Evolutionary conservation across 1,284 basidiomycete genomes (phyloP).

Genomic region (Ceratobasidium sp.): DNA sequence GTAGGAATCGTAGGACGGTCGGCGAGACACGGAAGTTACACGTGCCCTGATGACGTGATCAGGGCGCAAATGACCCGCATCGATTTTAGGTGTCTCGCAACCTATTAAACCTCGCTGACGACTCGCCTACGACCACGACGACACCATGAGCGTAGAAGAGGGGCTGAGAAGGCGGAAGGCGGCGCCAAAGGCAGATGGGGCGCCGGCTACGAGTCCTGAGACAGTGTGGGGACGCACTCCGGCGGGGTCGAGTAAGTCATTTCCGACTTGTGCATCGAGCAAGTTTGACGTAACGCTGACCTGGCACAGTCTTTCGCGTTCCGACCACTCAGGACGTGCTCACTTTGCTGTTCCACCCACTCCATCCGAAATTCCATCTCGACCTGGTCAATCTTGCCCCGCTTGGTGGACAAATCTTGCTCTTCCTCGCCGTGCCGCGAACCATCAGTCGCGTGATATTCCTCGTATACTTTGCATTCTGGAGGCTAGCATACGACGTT

Average conservation of each 20-base stretch:
- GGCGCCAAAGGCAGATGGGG: background rate
- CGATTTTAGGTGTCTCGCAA: constrained; percentile 26
- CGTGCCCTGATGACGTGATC: constrained; percentile 33
- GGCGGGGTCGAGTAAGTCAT: constrained; percentile 15
- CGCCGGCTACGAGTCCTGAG: constrained; percentile 5
- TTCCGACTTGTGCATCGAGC: background rate
- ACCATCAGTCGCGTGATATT: constrained; percentile 75
- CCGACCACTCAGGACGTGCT: constrained; percentile 97
- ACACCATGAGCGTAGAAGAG: constrained; percentile 20
- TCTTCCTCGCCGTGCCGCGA: constrained; percentile 78
- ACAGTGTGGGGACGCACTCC: constrained; percentile 37
- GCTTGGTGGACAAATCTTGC: constrained; percentile 79
- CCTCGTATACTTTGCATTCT: constrained; percentile 90
- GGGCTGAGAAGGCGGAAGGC: constrained; percentile 21
- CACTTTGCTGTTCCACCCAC: constrained; percentile 89
- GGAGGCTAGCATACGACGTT: constrained; percentile 91
- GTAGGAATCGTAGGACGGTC: background rate
- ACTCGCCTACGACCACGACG: background rate
- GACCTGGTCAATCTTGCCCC: constrained; percentile 88
- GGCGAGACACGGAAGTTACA: background rate
- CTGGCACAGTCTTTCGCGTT: constrained; percentile 84
- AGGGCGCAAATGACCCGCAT: background rate
- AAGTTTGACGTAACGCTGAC: constrained; percentile 9
- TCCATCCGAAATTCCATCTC: constrained; percentile 90
- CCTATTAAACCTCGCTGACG: background rate